phyloP scores from a whole-genome alignment of 192 early-diverging fungal species.

The Podila horticola region DNA sequence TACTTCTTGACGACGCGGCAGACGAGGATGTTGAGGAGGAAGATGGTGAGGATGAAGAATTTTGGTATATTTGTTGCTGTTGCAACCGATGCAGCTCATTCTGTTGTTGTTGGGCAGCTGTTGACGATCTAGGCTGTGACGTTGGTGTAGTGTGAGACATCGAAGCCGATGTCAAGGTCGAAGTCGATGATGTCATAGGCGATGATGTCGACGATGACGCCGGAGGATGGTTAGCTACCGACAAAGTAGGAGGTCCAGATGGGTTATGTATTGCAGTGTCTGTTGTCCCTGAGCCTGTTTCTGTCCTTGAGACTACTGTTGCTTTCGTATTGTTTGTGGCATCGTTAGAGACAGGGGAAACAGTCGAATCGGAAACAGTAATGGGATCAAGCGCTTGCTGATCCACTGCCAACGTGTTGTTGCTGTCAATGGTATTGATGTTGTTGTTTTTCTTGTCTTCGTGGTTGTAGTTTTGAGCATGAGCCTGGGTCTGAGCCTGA shows the following conservation, averaged over 20 bases:
- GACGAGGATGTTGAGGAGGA: background rate
- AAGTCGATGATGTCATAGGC: background rate
- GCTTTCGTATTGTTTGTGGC: background rate
- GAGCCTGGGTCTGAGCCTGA: too few relatives aligned
- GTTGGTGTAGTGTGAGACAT: background rate
- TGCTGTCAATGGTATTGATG: conserved; percentile 15
- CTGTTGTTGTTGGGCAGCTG: background rate
- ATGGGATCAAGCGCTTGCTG: background rate
- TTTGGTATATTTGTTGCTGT: conserved; percentile 6
- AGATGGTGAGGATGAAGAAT: background rate
- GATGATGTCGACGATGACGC: background rate
- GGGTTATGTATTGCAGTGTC: too few relatives aligned
- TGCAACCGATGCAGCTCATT: background rate
- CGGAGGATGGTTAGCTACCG: background rate
- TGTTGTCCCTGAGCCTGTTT: background rate
- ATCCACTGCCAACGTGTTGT: background rate
- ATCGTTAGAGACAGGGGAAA: background rate
- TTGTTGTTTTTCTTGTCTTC: background rate
- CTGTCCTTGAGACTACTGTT: background rate
- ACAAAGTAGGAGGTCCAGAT: too few relatives aligned
- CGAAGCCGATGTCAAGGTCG: background rate
- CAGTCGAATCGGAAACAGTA: background rate
- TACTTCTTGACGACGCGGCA: conserved; percentile 7
- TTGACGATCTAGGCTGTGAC: too few relatives aligned
- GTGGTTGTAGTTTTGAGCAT: background rate